Base-by-base conservation (phyloP, 73 alveolate species). In the Stentor roeselii region DNA sequence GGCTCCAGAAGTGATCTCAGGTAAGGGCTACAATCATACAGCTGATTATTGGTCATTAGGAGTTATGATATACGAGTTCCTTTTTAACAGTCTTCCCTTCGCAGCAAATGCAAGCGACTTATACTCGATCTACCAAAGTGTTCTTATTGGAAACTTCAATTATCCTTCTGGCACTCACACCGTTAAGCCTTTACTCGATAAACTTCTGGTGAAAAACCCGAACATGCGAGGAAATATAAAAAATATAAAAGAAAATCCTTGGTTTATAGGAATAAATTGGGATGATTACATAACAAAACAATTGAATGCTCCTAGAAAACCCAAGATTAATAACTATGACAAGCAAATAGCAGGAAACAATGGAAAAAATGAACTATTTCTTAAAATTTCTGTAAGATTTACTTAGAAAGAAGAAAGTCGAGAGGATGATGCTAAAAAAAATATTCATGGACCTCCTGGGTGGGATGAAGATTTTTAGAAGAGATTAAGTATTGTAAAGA, bases 21-120 rank as follows among this genome's bases (percentile, higher is more conserved):
- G 84, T 1, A 76, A 76, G 39, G 84, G 84, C n/a, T 39, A 41
- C 34, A 0, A 21, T 6, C n/a, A 21, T n/a, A 15, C 84, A 76
- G 84, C 39, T 14, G 84, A 76, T 76, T 27, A 27, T 27, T 76
- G 84, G 3, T 14, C 78, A 15, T 39, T 76, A n/a, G 84, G 84
- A 6, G 39, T 76, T 31, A 67, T 76, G 14, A 37, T 76, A 21
- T 76, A 76, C 39, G 84, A 76, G 39, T 21, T 76, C 21, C 35
- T 35, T 37, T 76, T 14, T 76, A 40, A 30, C 27, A 35, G 39
- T 27, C 60, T 76, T 15, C 84, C 84, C 21, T 76, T 76, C 39
- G 76, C 82, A 37, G 0, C 14, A 36, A 34, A 3, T 35, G 0
- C 32, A 0, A 40, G 39, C 3, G 84, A 76, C 2, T 40, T 36